Base-by-base conservation (phyloP, 2,329 filamentous ascomycete genomes). In the Ceratocystis harringtonii region DNA sequence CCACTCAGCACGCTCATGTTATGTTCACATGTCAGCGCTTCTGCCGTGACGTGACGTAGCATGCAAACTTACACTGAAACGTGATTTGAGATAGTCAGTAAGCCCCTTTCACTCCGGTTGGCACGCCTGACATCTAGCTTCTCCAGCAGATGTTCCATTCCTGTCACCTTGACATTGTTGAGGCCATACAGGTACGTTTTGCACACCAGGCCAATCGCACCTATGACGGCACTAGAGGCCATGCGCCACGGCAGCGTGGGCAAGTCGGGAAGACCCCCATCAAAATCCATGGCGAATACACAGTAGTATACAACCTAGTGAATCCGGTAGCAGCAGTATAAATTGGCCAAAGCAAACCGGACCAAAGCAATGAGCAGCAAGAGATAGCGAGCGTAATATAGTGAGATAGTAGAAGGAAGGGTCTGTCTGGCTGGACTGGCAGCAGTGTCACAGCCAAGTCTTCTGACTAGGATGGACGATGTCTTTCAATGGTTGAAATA, bases 111-210 rank as follows among this genome's bases (percentile, higher is more conserved):
- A 69, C 90, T 84, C 62, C 79, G 80, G 52, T 82, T 80, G 2
- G 84, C 81, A 70, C 80, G 79, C 68, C 92, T 83, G 69, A 82
- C 81, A 70, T 96, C 91, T 45, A 97, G 76, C 3, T 92, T 76
- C 62, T 84, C 78, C 44, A 94, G 77, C 69, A 99, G 94, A 10
- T 80, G 77, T 61, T 91, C 84, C 68, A 95, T 77, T 0, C 92
- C 92, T 70, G 85, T 80, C 4, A 89, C 84, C 73, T 96, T 86
- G 60, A 90, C 85, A 30, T 79, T 81, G 74, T 88, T 95, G 68
- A 92, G 75, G 0, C 83, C 84, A 69, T 85, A 87, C 55, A 96
- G 76, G 72, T 97, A 96, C 1, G 78, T 80, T 68, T 89, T 84
- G 66, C 84, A 90, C 5, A 95, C 69, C 32, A 85, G 75, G 61